Percentiles rank a stretch among this genome's conserved stretches.
phyloP scores from a whole-genome alignment of 2,329 filamentous ascomycete species.

The Arthrinium puccinioides region DNA sequence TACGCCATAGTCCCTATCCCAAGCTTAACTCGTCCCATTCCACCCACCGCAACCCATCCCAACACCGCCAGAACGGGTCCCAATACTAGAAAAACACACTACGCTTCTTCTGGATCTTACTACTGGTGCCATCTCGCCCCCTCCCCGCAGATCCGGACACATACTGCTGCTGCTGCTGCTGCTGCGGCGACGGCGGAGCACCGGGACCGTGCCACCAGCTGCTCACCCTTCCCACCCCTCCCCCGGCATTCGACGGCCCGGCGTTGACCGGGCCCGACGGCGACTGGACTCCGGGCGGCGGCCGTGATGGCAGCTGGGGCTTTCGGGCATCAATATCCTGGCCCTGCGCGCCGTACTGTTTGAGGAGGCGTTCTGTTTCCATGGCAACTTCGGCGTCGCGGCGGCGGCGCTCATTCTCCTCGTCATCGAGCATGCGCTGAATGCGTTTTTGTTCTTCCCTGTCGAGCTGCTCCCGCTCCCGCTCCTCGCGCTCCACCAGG shows the following conservation, averaged over 20 bases:
- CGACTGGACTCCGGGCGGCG: slow-evolving; percentile 8
- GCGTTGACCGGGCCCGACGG: slow-evolving; percentile 42
- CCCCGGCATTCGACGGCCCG: slow-evolving; percentile 25
- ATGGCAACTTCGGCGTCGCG: slow-evolving; percentile 57
- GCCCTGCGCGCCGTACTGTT: slow-evolving; percentile 55
- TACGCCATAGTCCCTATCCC: too few relatives aligned
- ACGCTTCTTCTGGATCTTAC: slow-evolving; percentile 39
- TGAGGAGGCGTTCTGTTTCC: slow-evolving; percentile 76
- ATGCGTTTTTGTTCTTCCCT: slow-evolving; percentile 49
- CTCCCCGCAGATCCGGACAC: slow-evolving; percentile 32
- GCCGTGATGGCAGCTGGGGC: slow-evolving; percentile 25
- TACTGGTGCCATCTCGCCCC: slow-evolving; percentile 23
- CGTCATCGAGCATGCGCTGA: slow-evolving; percentile 56
- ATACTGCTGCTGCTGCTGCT: slow-evolving; percentile 36
- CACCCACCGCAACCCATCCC: too few relatives aligned
- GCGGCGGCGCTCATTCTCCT: slow-evolving; percentile 54
- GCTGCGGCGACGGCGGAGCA: slow-evolving; percentile 12
- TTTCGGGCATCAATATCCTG: slow-evolving; percentile 27
- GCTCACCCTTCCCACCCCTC: slow-evolving; percentile 11
- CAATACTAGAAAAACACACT: slow-evolving; percentile 38
- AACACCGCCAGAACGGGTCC: too few relatives aligned
- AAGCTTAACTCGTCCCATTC: too few relatives aligned
- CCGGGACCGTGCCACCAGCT: slow-evolving; percentile 22
- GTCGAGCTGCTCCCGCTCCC: slow-evolving; percentile 50
- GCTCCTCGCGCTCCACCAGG: slow-evolving; percentile 45